Evolutionary conservation across 2,329 filamentous ascomycete genomes (phyloP), one percentile per base, ranked within the genome.

Genomic region (Proliferodiscus dingleyae): DNA sequence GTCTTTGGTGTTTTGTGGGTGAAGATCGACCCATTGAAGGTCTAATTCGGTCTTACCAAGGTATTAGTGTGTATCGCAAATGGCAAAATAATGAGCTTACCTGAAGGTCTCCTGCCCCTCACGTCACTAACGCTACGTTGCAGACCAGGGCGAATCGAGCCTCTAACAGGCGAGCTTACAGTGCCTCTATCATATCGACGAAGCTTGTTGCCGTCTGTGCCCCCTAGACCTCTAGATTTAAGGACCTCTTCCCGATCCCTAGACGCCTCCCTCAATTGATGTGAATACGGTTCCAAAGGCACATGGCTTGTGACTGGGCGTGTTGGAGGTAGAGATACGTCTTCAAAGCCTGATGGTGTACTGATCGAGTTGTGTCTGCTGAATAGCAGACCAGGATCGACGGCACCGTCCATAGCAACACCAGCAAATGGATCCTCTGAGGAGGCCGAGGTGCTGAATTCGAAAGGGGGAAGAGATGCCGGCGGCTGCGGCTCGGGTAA

Each of bases 301-400:
- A 52, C 34, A 39, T 58, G 56, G 26, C 61, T 59, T 13, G 59
- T 61, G 16, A 51, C 51, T 18, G 60, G 57, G 13, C 60, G 55
- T 19, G 52, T 34, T 16, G 53, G 48, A 23, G 59, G 60, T n/a
- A 58, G 19, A n/a, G 47, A 29, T 24, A 53, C 47, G 39, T 61
- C 56, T 28, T 53, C 53, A 43, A 59, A 58, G 19, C 41, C 54
- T 11, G 53, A 56, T 19, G 50, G 26, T 47, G 50, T 49, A 16
- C 40, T 54, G 2, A 50, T 37, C 19, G 45, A 46, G 40, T 50
- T 51, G n/a, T 47, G 50, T 59, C 71, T 69, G 51, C 73, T 75
- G 57, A 79, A 77, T 6, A 83, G 64, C 13, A 83, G 65, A 6
- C 76, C 79, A 1, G 80, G 80, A 53, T 83, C 70, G 5, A 83